phyloP scores from a whole-genome alignment of 2,329 filamentous ascomycete species.

The Ophiostoma sp. region DNA sequence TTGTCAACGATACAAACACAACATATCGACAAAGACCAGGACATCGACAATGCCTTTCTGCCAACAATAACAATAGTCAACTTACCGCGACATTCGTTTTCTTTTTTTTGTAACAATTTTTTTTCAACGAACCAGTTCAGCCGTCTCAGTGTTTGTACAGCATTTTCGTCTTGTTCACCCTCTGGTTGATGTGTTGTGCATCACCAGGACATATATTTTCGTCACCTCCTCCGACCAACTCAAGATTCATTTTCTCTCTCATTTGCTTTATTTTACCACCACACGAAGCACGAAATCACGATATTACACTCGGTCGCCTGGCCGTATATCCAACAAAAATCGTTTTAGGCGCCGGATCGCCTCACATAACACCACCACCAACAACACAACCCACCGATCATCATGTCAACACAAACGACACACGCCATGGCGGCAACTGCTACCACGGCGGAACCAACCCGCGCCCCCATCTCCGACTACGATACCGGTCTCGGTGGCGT shows the following conservation, averaged over 20 bases:
- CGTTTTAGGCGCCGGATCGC: constrained; percentile 8
- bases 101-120: neutral
- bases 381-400: neutral
- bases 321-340: neutral
- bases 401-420: constrained; percentile 13
- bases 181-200: neutral
- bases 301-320: neutral
- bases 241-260: neutral
- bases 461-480: constrained; percentile 51
- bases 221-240: neutral
- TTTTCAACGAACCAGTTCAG: neutral
- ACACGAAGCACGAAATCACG: neutral
- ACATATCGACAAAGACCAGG: neutral
- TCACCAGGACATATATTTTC: neutral
- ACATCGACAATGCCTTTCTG: neutral
- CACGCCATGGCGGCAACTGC: neutral
- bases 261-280: neutral
- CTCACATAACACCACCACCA: neutral
- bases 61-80: neutral
- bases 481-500: constrained; percentile 60
- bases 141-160: neutral
- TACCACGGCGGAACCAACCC: constrained; percentile 38
- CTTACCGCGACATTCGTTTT: neutral
- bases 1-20: constrained; percentile 13
- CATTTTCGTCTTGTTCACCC: neutral